A percentile compares a stretch with the other conserved stretches of the same genome.
Conservation (phyloP, 805 yeast genomes). For the Candida tibetensis region DNA sequence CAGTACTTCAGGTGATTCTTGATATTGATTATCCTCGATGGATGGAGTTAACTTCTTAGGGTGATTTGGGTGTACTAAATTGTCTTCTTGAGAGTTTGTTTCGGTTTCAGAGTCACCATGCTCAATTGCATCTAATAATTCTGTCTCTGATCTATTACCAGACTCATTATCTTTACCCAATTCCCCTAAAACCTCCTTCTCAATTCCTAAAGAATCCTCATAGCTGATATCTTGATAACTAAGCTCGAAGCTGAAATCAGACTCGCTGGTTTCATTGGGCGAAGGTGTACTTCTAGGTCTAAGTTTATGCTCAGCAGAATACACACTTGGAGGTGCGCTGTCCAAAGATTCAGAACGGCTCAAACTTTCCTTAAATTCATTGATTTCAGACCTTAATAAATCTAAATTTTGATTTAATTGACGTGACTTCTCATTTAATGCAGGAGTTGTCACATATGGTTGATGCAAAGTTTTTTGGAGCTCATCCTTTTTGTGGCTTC, state of each 20-base stretch:
- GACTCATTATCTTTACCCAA: conserved; percentile 6
- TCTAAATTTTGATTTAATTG: conserved; percentile 42
- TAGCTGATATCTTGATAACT: conserved; percentile 38
- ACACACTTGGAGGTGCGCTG: conserved; percentile 2
- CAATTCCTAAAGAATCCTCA: conserved; percentile 39
- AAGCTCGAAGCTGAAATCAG: conserved; percentile 40
- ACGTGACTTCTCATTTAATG: conserved; percentile 23
- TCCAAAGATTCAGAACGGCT: conserved; percentile 20
- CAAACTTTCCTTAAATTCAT: conserved; percentile 44
- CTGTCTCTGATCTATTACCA: not conserved
- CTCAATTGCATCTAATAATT: conserved; percentile 5
- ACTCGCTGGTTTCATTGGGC: conserved; percentile 12
- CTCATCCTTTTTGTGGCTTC: conserved; percentile 2
- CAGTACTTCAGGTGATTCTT: not conserved
- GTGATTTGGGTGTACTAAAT: not conserved
- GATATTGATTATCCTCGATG: not conserved
- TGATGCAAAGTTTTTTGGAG: conserved; percentile 5
- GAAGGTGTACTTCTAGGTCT: not conserved
- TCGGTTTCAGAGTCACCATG: not conserved
- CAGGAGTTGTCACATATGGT: conserved; percentile 10
- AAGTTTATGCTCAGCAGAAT: not conserved
- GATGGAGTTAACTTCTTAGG: not conserved
- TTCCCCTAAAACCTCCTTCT: conserved; percentile 26
- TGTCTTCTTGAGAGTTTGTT: not conserved
- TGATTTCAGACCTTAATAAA: conserved; percentile 39